Evolutionary conservation across 2,329 filamentous ascomycete species (phyloP).

Genomic region (Scedosporium dehoogii): DNA sequence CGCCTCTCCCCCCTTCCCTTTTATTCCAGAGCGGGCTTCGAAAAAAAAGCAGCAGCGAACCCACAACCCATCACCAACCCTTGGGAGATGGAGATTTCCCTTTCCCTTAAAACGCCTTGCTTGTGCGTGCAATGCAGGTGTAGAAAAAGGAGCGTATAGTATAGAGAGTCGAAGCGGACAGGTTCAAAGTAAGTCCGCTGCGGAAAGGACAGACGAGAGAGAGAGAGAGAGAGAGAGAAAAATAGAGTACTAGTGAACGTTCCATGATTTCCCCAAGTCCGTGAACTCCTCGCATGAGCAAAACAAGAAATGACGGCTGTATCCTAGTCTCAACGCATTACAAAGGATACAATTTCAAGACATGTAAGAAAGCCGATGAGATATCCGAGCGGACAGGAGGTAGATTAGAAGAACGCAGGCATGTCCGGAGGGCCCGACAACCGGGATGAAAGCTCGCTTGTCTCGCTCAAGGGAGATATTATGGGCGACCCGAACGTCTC

Average conservation of each 20-base stretch:
- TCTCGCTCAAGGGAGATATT: not conserved
- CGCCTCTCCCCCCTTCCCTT: not conserved
- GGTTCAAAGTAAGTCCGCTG: not conserved
- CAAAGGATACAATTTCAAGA: no score
- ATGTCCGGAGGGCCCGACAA: constrained; percentile 3
- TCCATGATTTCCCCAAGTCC: not conserved
- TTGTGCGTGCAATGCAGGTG: not conserved
- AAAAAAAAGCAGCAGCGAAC: not conserved
- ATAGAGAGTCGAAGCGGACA: not conserved
- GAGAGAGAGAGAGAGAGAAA: not conserved
- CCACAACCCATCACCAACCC: not conserved
- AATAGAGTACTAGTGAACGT: not conserved
- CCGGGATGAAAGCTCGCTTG: not conserved
- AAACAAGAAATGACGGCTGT: not conserved
- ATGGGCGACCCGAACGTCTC: not conserved
- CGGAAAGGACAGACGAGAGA: not conserved
- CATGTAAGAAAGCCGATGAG: no score
- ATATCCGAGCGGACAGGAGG: not conserved
- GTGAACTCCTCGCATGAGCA: not conserved
- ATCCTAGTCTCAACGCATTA: no score
- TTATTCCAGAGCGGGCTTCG: not conserved
- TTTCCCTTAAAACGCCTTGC: not conserved
- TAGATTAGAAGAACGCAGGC: constrained; percentile 2
- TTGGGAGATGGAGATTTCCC: not conserved
- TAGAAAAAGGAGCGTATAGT: not conserved